Evolutionary conservation across 2,329 filamentous ascomycete species (phyloP).

Genomic region (Neofusicoccum sp.): DNA sequence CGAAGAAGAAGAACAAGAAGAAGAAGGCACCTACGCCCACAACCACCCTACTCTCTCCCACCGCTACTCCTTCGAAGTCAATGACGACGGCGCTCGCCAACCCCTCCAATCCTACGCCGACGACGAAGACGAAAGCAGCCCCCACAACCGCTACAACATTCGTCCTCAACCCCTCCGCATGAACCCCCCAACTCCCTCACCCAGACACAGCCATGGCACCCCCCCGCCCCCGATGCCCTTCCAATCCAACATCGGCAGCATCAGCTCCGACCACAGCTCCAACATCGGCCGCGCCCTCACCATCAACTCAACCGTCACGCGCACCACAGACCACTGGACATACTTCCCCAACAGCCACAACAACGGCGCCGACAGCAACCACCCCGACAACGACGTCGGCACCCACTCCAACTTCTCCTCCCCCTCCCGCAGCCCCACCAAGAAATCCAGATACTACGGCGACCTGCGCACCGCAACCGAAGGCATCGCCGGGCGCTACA

Average conservation of each 20-base stretch:
- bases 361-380: slow-evolving; percentile 8
- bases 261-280: slow-evolving; percentile 15
- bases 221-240: slow-evolving; percentile 10
- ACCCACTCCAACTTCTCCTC: background rate
- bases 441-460: slow-evolving; percentile 45
- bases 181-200: slow-evolving; percentile 47
- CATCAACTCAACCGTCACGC: slow-evolving; percentile 26
- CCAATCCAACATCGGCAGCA: background rate
- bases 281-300: slow-evolving; percentile 32
- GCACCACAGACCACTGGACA: slow-evolving; percentile 26
- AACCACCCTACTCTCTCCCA: background rate
- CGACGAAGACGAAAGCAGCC: slow-evolving; percentile 22
- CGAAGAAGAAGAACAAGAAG: background rate
- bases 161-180: slow-evolving; percentile 45
- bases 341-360: slow-evolving; percentile 22
- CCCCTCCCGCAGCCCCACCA: slow-evolving; percentile 26
- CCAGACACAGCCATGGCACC: slow-evolving; percentile 17
- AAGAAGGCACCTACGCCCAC: background rate
- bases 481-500: slow-evolving; percentile 27
- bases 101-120: background rate
- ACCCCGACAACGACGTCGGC: background rate
- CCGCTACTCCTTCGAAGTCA: slow-evolving; percentile 15
- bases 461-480: slow-evolving; percentile 45
- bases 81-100: background rate
- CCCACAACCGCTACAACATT: slow-evolving; percentile 20